Evolutionary conservation across 371 early-diverging fungal genomes (phyloP).

Genomic region (Mortierella sp.): DNA sequence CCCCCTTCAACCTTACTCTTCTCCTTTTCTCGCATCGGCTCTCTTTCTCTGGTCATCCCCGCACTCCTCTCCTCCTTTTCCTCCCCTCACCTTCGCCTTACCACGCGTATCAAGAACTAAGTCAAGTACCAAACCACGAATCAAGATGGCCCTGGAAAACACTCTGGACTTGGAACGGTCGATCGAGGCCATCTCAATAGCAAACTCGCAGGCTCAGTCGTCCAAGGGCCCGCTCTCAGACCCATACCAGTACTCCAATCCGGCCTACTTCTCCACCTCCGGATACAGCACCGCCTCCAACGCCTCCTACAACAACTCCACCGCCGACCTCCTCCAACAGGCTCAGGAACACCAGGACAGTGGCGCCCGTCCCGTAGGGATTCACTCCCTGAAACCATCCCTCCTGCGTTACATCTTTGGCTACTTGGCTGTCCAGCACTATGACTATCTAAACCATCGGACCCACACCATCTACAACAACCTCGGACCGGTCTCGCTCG

Average conservation of each 20-base stretch:
- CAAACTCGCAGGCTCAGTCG: slow-evolving; percentile 13
- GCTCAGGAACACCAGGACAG: slow-evolving; percentile 15
- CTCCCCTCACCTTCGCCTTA: not conserved
- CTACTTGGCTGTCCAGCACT: slow-evolving; percentile 49
- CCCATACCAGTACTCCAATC: slow-evolving; percentile 37
- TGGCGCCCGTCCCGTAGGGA: slow-evolving; percentile 28
- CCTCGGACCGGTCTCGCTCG: slow-evolving; percentile 51
- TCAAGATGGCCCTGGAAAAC: slow-evolving; percentile 46
- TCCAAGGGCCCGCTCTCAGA: slow-evolving; percentile 8
- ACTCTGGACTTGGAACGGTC: slow-evolving; percentile 35
- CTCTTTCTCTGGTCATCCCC: not conserved
- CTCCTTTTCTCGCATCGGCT: not conserved
- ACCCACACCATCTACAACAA: slow-evolving; percentile 53
- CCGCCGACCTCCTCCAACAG: slow-evolving; percentile 30
- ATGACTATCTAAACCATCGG: slow-evolving; percentile 57
- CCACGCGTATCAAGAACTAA: not conserved
- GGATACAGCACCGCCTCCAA: slow-evolving; percentile 13
- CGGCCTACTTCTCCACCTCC: slow-evolving; percentile 24
- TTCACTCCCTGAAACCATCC: slow-evolving; percentile 47
- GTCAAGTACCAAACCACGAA: not conserved
- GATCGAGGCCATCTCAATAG: slow-evolving; percentile 30
- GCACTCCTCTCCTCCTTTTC: not conserved
- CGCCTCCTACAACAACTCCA: slow-evolving; percentile 31
- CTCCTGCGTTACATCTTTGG: slow-evolving; percentile 56
- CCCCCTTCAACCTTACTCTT: not conserved